Evolutionary conservation across 441 rosid genomes (phyloP), one percentile per base, ranked within the genome.

Genomic region (Bocquillonia castaneifolia): DNA sequence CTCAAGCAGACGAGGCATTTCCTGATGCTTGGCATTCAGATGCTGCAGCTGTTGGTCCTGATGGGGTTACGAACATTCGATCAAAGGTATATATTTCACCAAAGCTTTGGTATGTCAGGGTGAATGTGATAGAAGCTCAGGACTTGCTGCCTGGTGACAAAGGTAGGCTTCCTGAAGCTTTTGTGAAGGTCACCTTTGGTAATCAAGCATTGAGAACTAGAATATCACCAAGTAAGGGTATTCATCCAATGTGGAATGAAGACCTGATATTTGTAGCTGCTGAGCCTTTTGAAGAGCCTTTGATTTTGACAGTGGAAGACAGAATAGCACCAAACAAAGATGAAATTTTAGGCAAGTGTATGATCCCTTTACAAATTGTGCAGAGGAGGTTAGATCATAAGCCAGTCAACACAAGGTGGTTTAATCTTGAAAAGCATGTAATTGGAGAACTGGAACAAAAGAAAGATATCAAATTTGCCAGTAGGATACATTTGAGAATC

Each of bases 1-100:
- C 95, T 66, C 97, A 90, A 79, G 95, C 94, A 0, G 94, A 89
- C 23, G 97, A 89, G 75, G 88, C 98, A 22, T 92, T 92, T 42
- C 81, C 93, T 2, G 96, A 92, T 72, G 90, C 98, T 5, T 90
- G 97, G 98, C 98, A 92, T 67, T 86, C 91, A 0, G 94, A 90
- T 69, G 84, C 93, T 20, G 89, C 95, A 45, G 68, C 89, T 2
- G 89, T 87, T 42, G 80, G 80, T 42, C 92, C 88, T 68, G 89
- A 88, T 55, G 89, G 90, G 7, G 85, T 88, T 54, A 75, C 77
- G 55, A 83, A 76, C 67, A 78, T 83, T 51, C 76, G 93, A 37
- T 90, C 98, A 7, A 92, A 88, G 74, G 96, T 89, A n/a, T 92
- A 92, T 62, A 77, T 89, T 9, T 89, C 97, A 0, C 97, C 97